phyloP scores from a whole-genome alignment of 768 basidiomycete species.

The Termitomyces sp. region DNA sequence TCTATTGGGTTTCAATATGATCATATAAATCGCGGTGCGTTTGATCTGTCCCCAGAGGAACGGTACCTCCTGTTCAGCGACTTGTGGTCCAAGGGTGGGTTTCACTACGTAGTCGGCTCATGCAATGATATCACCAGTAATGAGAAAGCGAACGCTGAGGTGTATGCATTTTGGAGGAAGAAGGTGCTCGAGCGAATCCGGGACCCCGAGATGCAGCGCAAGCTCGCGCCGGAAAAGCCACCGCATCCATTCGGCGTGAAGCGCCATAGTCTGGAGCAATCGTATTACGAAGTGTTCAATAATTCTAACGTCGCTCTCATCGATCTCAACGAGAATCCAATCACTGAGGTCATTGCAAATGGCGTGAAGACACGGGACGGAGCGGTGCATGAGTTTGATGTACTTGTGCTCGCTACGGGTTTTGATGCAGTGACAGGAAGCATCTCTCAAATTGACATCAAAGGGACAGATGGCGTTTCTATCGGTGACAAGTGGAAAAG shows the following conservation, averaged over 20 bases:
- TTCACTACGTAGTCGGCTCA: slow-evolving; percentile 14
- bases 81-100: slow-evolving; percentile 1
- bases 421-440: slow-evolving; percentile 13
- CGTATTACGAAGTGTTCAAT: slow-evolving; percentile 20
- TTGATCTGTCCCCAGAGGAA: slow-evolving; percentile 15
- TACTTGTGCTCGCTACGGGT: neutral
- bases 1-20: slow-evolving; percentile 13
- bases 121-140: slow-evolving; percentile 12
- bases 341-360: slow-evolving; percentile 14
- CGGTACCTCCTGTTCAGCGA: slow-evolving; percentile 15
- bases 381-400: neutral
- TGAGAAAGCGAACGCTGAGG: slow-evolving; percentile 13
- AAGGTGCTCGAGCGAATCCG: neutral
- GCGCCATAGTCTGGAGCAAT: slow-evolving; percentile 17
- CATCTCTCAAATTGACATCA: slow-evolving; percentile 18
- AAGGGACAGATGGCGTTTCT: slow-evolving; percentile 10
- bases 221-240: slow-evolving; percentile 1
- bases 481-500: slow-evolving; percentile 19
- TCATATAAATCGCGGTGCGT: slow-evolving; percentile 2
- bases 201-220: slow-evolving; percentile 14
- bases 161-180: slow-evolving; percentile 9
- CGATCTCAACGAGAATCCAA: neutral
- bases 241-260: slow-evolving; percentile 21
- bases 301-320: slow-evolving; percentile 19
- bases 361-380: slow-evolving; percentile 18